Percentiles rank a stretch among this genome's conserved stretches.
Conservation (phyloP, 2,329 filamentous ascomycete species). For the Coccinonectria pachysandricola region DNA sequence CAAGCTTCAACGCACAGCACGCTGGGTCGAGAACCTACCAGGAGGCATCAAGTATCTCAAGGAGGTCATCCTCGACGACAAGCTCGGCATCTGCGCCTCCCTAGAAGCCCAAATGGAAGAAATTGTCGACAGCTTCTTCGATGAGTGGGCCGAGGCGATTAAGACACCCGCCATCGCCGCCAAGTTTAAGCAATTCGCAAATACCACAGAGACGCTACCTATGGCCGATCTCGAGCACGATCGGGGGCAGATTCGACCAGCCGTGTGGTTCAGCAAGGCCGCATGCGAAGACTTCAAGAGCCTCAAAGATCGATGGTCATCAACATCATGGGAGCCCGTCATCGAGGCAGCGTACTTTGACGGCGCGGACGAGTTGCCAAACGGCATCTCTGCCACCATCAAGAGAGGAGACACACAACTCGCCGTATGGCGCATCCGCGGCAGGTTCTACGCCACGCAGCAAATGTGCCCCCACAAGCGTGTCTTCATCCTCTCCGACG, state of each 20-base stretch:
- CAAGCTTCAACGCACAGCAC: conserved; percentile 77
- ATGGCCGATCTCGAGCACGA: conserved; percentile 63
- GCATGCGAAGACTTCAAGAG: conserved; percentile 63
- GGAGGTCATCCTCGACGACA: conserved; percentile 75
- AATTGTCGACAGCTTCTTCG: conserved; percentile 74
- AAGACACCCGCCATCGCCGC: conserved; percentile 55
- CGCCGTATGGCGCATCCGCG: conserved; percentile 73
- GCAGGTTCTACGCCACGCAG: conserved; percentile 74
- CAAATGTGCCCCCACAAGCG: conserved; percentile 95
- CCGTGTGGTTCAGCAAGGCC: conserved; percentile 64
- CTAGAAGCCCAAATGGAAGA: conserved; percentile 83
- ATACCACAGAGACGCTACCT: conserved; percentile 62
- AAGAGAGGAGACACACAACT: conserved; percentile 85
- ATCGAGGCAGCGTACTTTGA: conserved; percentile 61
- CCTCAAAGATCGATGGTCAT: conserved; percentile 49
- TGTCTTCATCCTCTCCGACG: conserved; percentile 80
- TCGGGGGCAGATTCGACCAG: conserved; percentile 62
- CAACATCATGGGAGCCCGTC: conserved; percentile 66
- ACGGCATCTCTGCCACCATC: conserved; percentile 65
- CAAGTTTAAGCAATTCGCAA: conserved; percentile 74
- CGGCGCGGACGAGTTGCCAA: conserved; percentile 50
- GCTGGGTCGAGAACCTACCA: conserved; percentile 77
- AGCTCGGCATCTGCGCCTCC: conserved; percentile 72
- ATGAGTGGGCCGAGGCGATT: conserved; percentile 83
- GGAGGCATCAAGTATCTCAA: conserved; percentile 76